A percentile compares a stretch with the other conserved stretches of the same genome.
These are phyloP conservation scores for Vanrija humicola DNA, from an alignment of 1,284 basidiomycete species.

Conservation along the genomic window DNA sequence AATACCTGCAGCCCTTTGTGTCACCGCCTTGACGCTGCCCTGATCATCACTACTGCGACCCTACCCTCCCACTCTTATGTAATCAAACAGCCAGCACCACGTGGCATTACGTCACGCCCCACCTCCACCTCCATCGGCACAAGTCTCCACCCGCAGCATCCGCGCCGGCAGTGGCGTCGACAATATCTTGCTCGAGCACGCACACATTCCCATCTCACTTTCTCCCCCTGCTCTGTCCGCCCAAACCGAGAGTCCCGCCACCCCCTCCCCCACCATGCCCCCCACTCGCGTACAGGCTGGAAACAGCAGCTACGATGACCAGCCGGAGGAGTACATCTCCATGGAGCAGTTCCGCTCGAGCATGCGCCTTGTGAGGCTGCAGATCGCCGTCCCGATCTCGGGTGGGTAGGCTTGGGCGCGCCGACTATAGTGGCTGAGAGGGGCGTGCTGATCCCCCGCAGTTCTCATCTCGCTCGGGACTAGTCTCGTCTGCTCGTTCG, in stretches of 20 bases:
- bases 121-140: no score
- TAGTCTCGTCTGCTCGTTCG: slow-evolving; percentile 42
- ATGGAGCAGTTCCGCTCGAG: slow-evolving; percentile 40
- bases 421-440: not conserved
- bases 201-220: not conserved
- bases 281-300: not conserved
- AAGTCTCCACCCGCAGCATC: not conserved
- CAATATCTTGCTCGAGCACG: no score
- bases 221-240: not conserved
- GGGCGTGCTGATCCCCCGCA: not conserved
- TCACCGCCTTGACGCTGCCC: no score
- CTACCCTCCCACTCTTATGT: no score
- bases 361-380: slow-evolving; percentile 56
- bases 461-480: slow-evolving; percentile 42
- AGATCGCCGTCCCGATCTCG: slow-evolving; percentile 70
- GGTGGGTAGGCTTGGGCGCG: slow-evolving; percentile 50
- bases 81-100: no score
- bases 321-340: slow-evolving; percentile 40
- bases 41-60: no score
- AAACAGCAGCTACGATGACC: slow-evolving; percentile 36
- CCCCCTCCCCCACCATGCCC: not conserved
- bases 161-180: not conserved
- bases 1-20: no score
- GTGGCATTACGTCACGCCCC: no score
- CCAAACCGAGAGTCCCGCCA: not conserved